Evolutionary conservation across 2,329 filamentous ascomycete species (phyloP).

Genomic region (Sporothrix brunneoviolacea): DNA sequence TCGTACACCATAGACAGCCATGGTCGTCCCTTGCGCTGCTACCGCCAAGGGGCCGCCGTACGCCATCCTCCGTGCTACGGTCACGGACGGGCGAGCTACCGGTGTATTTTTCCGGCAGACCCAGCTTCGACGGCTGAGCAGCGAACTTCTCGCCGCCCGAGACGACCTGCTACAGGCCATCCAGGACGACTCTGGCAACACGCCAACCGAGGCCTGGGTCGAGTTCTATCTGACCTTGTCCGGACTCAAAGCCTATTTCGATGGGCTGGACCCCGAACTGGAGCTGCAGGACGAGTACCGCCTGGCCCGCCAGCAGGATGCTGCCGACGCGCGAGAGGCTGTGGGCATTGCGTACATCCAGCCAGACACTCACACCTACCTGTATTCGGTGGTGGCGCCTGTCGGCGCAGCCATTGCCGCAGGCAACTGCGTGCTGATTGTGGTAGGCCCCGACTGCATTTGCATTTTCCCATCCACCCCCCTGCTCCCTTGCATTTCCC

Average conservation of each 20-base stretch:
- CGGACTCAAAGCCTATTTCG: conserved; percentile 25
- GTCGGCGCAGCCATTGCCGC: conserved; percentile 30
- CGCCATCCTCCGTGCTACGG: background rate
- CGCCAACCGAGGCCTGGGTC: conserved; percentile 27
- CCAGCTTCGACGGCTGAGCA: conserved; percentile 29
- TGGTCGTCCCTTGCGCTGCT: too few species aligned
- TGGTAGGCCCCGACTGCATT: conserved; percentile 20
- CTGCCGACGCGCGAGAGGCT: conserved; percentile 18
- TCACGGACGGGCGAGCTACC: conserved; percentile 31
- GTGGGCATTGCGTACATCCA: conserved; percentile 28
- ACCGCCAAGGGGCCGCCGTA: too few species aligned
- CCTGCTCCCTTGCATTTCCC: too few species aligned
- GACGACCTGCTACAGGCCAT: conserved; percentile 25
- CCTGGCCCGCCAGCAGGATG: conserved; percentile 23
- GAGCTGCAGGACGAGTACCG: conserved; percentile 27
- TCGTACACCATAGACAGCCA: too few species aligned
- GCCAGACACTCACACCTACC: conserved; percentile 24
- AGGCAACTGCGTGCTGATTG: conserved; percentile 30
- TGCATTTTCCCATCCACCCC: background rate
- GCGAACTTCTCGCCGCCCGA: conserved; percentile 19
- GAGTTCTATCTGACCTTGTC: conserved; percentile 27
- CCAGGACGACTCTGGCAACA: conserved; percentile 24
- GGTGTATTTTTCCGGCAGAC: conserved; percentile 32
- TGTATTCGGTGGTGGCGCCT: conserved; percentile 28
- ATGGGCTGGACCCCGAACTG: conserved; percentile 22